Evolutionary conservation across 179 eudicot species (phyloP).

Genomic region (Patellifolia procumbens): DNA sequence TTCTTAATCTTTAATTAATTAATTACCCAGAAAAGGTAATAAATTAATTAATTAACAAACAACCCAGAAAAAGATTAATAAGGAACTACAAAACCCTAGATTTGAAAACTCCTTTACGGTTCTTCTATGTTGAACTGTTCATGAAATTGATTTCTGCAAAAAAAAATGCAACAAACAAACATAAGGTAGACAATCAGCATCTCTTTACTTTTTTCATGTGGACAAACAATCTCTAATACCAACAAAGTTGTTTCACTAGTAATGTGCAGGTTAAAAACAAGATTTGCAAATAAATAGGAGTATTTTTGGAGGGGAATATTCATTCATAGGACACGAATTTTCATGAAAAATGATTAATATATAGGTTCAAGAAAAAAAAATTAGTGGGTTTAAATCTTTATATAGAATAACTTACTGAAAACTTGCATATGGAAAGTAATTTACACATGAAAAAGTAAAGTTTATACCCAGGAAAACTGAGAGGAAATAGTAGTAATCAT

Average conservation of each 20-base stretch:
- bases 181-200: slow-evolving; percentile 43
- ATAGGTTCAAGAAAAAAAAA: neutral
- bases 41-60: neutral
- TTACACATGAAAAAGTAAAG: slow-evolving; percentile 1
- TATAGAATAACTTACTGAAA: neutral
- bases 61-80: neutral
- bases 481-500: slow-evolving; percentile 27
- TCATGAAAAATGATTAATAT: neutral
- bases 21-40: neutral
- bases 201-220: slow-evolving; percentile 23
- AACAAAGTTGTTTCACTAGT: slow-evolving; percentile 46
- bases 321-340: slow-evolving; percentile 30
- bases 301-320: slow-evolving; percentile 36
- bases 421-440: neutral
- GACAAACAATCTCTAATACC: slow-evolving; percentile 50
- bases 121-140: too few relatives aligned
- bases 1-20: too few relatives aligned
- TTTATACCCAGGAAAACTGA: slow-evolving; percentile 17
- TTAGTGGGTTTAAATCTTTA: neutral
- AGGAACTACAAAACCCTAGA: slow-evolving; percentile 19
- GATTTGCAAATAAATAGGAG: slow-evolving; percentile 17
- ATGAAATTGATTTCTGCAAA: slow-evolving; percentile 19
- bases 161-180: slow-evolving; percentile 27
- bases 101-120: slow-evolving; percentile 36
- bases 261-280: slow-evolving; percentile 15